Base-by-base conservation (phyloP, 2,329 filamentous ascomycete species). In the Phaeomoniella chlamydospora region DNA sequence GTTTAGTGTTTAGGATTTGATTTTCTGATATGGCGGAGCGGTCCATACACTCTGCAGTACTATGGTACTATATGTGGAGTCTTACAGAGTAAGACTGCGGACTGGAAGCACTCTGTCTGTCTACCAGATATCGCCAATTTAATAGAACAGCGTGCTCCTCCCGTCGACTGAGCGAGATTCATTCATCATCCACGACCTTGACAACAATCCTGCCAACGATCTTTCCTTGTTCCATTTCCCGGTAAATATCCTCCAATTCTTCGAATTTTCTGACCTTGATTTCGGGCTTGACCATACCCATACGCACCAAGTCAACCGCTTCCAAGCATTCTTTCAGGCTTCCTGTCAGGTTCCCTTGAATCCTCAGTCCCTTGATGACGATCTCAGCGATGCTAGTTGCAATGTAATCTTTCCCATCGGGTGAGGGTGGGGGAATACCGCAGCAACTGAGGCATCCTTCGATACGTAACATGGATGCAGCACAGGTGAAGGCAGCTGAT, bases 321-420 rank as follows among this genome's bases (percentile, higher is more conserved):
- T 64, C 62, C 45, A 64, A 50, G 31, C 60, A 64, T 41, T 65
- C 63, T 39, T 58, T 59, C 41, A 65, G 41, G 4, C 55, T 62
- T 1, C 61, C 61, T 3, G 64, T 55, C 26, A 65, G 45, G 34
- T 63, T 65, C 2, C 61, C 60, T 2, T 53, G 55, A 32, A 64
- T 57, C 35, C 46, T 56, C 18, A 65, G 39, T 1, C 62, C 59
- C 43, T 58, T 63, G 43, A 65, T 64, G 16, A 65, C 58, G 36
- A 66, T 64, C 1, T 55, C 54, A 17, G 54, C 53, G 31, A 65
- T 57, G 3, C 54, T 52, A 2, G 56, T 64, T 37, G 61, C 52
- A 31, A 65, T 47, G 34, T 46, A 49, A 2, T 58, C 50, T 15
- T 53, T 45, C 15, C 56, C 54, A n/a, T 26, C 22, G 9, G 22